Percentiles rank a stretch among this genome's conserved stretches.
These are phyloP conservation scores for Eimeria acervulina DNA, from an alignment of 169 alveolate species.

Conservation along the genomic window DNA sequence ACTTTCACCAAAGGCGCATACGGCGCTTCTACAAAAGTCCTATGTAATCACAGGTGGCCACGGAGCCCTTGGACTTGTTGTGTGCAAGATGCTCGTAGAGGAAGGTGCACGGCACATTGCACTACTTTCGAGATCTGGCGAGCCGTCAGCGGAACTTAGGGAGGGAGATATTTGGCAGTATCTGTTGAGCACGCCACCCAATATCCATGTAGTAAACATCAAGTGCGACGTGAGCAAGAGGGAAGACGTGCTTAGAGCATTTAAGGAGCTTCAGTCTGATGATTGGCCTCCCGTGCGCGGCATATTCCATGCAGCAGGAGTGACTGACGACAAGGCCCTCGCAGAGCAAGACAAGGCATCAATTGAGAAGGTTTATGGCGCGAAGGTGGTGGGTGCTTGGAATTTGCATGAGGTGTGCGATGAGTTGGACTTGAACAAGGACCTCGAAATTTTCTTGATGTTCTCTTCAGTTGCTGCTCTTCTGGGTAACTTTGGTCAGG, in stretches of 20 bases:
- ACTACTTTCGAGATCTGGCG: conserved; percentile 80
- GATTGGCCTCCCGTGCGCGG: conserved; percentile 80
- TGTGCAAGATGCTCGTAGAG: conserved; percentile 86
- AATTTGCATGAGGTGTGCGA: conserved; percentile 86
- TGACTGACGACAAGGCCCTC: conserved; percentile 85
- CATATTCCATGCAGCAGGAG: conserved; percentile 88
- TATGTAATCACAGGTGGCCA: conserved; percentile 85
- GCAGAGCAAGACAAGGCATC: conserved; percentile 80
- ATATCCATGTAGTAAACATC: not conserved
- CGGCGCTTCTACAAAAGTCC: no score
- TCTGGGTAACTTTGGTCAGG: conserved; percentile 89
- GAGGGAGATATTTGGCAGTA: conserved; percentile 71
- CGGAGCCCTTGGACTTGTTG: conserved; percentile 86
- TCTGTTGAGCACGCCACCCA: conserved; percentile 1
- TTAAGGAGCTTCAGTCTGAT: conserved; percentile 17
- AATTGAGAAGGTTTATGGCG: conserved; percentile 85
- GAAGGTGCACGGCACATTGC: conserved; percentile 87
- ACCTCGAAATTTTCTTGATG: conserved; percentile 84
- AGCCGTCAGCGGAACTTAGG: conserved; percentile 48
- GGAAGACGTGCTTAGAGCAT: conserved; percentile 52
- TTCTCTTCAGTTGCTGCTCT: conserved; percentile 88
- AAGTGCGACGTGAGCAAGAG: conserved; percentile 75
- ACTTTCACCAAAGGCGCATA: no score
- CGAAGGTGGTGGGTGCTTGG: conserved; percentile 91
- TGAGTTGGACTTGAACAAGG: conserved; percentile 65